phyloP scores from a whole-genome alignment of 2,329 filamentous ascomycete species.

The Colletotrichum horii region DNA sequence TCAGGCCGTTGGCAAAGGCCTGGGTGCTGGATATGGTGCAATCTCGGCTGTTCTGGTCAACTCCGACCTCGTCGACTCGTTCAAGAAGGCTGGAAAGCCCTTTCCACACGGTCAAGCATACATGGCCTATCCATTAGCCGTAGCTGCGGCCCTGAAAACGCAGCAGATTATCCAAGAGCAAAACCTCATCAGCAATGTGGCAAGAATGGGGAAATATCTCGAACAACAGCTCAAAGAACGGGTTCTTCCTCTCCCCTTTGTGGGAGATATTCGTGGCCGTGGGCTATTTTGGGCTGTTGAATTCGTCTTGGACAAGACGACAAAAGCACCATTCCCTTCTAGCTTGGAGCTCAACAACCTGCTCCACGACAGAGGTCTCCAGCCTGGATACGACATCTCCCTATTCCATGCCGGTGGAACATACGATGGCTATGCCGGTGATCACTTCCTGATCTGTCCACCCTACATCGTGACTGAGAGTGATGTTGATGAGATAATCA shows the following conservation, averaged over 20 bases:
- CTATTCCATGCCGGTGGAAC: neutral
- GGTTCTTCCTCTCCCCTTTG: neutral
- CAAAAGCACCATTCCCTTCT: neutral
- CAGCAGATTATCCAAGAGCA: neutral
- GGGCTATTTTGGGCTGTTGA: neutral
- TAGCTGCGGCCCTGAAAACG: neutral
- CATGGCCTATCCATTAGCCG: neutral
- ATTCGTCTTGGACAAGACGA: neutral
- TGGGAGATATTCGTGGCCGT: neutral
- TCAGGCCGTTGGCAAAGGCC: neutral
- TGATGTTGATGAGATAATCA: neutral
- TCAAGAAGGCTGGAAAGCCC: neutral
- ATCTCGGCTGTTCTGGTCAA: neutral
- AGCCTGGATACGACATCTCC: neutral
- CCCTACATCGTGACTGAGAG: neutral
- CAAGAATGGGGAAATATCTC: neutral
- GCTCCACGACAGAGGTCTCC: neutral
- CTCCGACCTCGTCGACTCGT: neutral
- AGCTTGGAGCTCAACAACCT: neutral
- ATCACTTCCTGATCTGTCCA: neutral
- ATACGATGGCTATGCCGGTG: neutral
- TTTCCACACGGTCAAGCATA: neutral
- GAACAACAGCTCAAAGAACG: neutral
- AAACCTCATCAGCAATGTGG: neutral
- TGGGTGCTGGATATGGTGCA: neutral